Conservation (phyloP, 495 filamentous ascomycete genomes). For the Aeminium ludgeri region DNA sequence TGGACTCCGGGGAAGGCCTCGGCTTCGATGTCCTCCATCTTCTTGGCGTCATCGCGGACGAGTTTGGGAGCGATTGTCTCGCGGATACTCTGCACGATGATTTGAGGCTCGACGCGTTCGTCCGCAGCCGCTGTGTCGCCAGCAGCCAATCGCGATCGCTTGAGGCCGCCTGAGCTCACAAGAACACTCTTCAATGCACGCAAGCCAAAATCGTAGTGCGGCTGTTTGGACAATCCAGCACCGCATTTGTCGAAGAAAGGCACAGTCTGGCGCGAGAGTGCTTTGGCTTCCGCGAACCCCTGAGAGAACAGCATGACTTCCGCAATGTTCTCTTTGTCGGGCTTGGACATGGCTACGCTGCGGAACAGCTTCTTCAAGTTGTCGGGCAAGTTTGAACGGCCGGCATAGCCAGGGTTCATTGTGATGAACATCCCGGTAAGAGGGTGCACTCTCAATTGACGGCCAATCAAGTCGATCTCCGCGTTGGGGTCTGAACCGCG, state of each 20-base stretch:
- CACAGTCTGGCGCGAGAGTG: slow-evolving; percentile 81
- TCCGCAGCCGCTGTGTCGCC: slow-evolving; percentile 39
- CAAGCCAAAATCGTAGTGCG: slow-evolving; percentile 96
- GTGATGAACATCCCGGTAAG: slow-evolving; percentile 99
- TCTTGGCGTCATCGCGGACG: slow-evolving; percentile 73
- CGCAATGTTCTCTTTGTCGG: slow-evolving; percentile 96
- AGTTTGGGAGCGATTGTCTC: slow-evolving; percentile 97
- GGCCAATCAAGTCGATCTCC: slow-evolving; percentile 83
- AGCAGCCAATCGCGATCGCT: slow-evolving; percentile 52
- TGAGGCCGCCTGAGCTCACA: slow-evolving; percentile 88
- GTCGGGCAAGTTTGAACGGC: slow-evolving; percentile 91
- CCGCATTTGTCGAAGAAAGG: slow-evolving; percentile 93
- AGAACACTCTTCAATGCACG: slow-evolving; percentile 97
- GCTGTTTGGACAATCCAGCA: slow-evolving; percentile 71
- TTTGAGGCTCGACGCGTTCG: slow-evolving; percentile 84
- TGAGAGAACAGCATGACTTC: slow-evolving; percentile 99
- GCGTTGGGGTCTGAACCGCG: slow-evolving; percentile 58
- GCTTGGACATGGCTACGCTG: slow-evolving; percentile 98
- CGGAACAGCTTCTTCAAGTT: slow-evolving; percentile 99
- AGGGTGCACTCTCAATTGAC: slow-evolving; percentile 67
- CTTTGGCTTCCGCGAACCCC: slow-evolving; percentile 90
- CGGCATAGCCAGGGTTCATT: slow-evolving; percentile 98
- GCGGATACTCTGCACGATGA: slow-evolving; percentile 93
- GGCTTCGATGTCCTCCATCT: slow-evolving; percentile 69
- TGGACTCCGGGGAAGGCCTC: slow-evolving; percentile 82